These are phyloP conservation scores for Rhododendron ovatum DNA, from an alignment of 148 eudicot genomes.

Conservation along the genomic window DNA sequence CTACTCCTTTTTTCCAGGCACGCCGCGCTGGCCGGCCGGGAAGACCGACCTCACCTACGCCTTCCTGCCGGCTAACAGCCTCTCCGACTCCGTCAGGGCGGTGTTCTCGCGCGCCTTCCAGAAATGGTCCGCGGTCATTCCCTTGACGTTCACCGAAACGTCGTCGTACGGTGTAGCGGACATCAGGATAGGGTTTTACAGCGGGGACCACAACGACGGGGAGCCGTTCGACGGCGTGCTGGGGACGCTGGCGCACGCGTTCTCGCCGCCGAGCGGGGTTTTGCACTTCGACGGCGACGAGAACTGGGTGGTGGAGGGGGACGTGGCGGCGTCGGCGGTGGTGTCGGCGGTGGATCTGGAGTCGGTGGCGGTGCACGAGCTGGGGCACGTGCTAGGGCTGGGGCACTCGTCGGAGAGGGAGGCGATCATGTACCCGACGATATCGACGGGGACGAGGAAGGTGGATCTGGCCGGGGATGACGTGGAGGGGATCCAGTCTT, in stretches of 20 bases:
- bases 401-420: constrained; percentile 41
- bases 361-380: constrained; percentile 51
- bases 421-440: constrained; percentile 47
- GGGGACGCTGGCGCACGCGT: constrained; percentile 44
- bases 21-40: constrained; percentile 38
- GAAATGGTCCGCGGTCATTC: constrained; percentile 38
- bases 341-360: constrained; percentile 42
- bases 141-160: constrained; percentile 30
- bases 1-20: constrained; percentile 37
- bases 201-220: constrained; percentile 42
- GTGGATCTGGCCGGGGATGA: constrained; percentile 37
- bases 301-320: constrained; percentile 32
- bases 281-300: constrained; percentile 37
- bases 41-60: constrained; percentile 31
- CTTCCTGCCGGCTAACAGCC: constrained; percentile 30
- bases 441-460: constrained; percentile 27
- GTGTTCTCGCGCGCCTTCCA: constrained; percentile 33
- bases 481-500: constrained; percentile 31
- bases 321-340: constrained; percentile 3
- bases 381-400: constrained; percentile 47
- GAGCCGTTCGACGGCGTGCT: constrained; percentile 40
- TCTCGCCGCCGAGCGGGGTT: constrained; percentile 37
- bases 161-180: constrained; percentile 17
- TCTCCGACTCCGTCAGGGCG: constrained; percentile 19
- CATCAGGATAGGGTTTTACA: constrained; percentile 33